These are phyloP conservation scores for Pittosporum tobira DNA, from an alignment of 129 eudicot species.

Conservation along the genomic window DNA sequence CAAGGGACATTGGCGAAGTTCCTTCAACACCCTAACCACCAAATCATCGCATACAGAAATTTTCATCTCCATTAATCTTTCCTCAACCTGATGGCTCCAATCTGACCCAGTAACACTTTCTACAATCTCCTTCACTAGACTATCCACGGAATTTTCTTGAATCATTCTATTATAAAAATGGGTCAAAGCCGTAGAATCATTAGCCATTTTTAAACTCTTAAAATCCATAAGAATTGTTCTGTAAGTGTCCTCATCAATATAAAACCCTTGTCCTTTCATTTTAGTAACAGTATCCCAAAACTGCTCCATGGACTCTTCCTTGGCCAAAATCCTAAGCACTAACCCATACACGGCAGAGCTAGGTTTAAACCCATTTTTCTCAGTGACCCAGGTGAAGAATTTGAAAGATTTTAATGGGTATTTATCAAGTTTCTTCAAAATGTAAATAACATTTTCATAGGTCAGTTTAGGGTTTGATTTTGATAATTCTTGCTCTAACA, in stretches of 20 bases:
- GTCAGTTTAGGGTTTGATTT: no score
- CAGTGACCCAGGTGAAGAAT: conserved; percentile 52
- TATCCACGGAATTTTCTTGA: conserved; percentile 30
- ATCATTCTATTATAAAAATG: conserved; percentile 38
- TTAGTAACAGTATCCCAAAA: conserved; percentile 51
- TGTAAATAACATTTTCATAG: no score
- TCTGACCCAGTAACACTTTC: conserved; percentile 21
- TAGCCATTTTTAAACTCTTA: conserved; percentile 31
- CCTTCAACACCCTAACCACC: conserved; percentile 47
- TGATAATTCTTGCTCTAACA: no score
- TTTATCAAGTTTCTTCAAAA: no score
- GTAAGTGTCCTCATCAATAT: no score
- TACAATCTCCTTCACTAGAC: conserved; percentile 38
- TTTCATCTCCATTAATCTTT: conserved; percentile 29
- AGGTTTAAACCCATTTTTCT: no score
- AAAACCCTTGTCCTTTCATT: conserved; percentile 67
- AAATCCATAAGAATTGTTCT: conserved; percentile 21
- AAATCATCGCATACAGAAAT: conserved; percentile 40
- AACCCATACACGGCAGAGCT: conserved; percentile 46
- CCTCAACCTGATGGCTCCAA: conserved; percentile 53
- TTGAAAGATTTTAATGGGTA: conserved; percentile 39
- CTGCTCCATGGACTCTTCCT: conserved; percentile 36
- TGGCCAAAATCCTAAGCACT: conserved; percentile 46
- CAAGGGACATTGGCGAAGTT: conserved; percentile 28
- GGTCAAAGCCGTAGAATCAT: conserved; percentile 32